Conservation (phyloP, 192 early-diverging fungal species). For the Coemansia sp. region DNA sequence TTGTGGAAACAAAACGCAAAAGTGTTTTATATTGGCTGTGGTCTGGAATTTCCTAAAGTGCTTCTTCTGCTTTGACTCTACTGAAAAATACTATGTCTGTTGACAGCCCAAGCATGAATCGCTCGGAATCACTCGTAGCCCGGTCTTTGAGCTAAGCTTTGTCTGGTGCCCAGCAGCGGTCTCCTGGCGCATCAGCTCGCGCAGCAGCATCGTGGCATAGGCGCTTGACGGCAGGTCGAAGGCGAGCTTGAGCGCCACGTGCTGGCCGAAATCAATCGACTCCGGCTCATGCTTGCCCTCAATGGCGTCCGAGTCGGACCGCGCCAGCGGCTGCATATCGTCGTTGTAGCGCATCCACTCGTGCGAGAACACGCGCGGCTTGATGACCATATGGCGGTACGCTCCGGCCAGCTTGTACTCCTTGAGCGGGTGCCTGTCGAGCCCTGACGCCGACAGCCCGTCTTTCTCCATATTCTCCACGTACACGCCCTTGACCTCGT, state of each 20-base stretch:
- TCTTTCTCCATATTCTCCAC: conserved; percentile 69
- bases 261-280: conserved; percentile 61
- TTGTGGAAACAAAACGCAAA: conserved; percentile 1
- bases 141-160: conserved; percentile 24
- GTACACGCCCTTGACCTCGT: conserved; percentile 70
- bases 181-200: conserved; percentile 77
- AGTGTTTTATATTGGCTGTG: too few species aligned
- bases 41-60: too few species aligned
- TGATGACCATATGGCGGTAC: conserved; percentile 64
- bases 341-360: conserved; percentile 69
- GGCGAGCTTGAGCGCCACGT: conserved; percentile 69
- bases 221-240: conserved; percentile 80
- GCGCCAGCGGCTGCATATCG: conserved; percentile 55
- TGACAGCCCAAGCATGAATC: too few species aligned
- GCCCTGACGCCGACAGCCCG: conserved; percentile 64
- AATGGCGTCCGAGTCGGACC: conserved; percentile 66
- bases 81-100: too few species aligned
- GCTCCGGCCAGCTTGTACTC: conserved; percentile 66
- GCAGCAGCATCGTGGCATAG: conserved; percentile 97
- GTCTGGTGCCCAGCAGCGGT: conserved; percentile 61
- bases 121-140: neutral
- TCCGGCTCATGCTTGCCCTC: conserved; percentile 50
- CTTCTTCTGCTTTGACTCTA: too few species aligned
- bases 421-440: conserved; percentile 62
- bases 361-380: conserved; percentile 62